Percentiles rank a stretch among this genome's conserved stretches.
Evolutionary conservation across 176 grass and related monocot species (phyloP).

Genomic region (Typha latifolia): DNA sequence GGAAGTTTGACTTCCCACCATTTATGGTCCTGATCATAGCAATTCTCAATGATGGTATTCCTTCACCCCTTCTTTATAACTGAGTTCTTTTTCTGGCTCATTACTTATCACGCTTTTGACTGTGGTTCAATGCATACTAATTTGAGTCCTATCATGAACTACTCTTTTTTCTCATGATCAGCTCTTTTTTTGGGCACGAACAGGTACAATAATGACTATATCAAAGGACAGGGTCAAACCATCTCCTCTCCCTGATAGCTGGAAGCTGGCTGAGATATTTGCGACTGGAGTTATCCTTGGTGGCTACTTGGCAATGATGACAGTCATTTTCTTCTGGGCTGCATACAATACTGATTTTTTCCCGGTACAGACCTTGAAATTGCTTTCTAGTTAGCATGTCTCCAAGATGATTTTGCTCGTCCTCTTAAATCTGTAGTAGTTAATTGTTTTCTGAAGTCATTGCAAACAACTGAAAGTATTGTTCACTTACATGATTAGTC

Average conservation of each 20-base stretch:
- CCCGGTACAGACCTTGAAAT: constrained; percentile 27
- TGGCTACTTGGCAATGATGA: constrained; percentile 68
- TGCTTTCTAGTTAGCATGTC: not conserved
- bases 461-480: too few relatives aligned
- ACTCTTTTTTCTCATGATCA: not conserved
- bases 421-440: too few relatives aligned
- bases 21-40: constrained; percentile 87
- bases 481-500: too few relatives aligned
- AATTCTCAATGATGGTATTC: constrained; percentile 61
- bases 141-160: not conserved
- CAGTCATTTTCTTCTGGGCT: constrained; percentile 70
- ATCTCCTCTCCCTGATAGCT: constrained; percentile 63
- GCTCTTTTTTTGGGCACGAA: not conserved
- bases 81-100: too few relatives aligned
- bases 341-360: constrained; percentile 64
- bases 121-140: not conserved
- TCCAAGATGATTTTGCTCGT: too few relatives aligned
- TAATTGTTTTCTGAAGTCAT: too few relatives aligned
- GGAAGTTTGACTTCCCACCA: constrained; percentile 70
- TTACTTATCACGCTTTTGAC: too few relatives aligned
- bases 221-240: constrained; percentile 76
- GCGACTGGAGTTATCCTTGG: constrained; percentile 65
- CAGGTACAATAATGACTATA: constrained; percentile 82
- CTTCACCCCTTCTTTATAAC: not conserved
- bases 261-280: constrained; percentile 73